Base-by-base conservation (phyloP, 139 green algal genomes). In the Chlorella ohadii region DNA sequence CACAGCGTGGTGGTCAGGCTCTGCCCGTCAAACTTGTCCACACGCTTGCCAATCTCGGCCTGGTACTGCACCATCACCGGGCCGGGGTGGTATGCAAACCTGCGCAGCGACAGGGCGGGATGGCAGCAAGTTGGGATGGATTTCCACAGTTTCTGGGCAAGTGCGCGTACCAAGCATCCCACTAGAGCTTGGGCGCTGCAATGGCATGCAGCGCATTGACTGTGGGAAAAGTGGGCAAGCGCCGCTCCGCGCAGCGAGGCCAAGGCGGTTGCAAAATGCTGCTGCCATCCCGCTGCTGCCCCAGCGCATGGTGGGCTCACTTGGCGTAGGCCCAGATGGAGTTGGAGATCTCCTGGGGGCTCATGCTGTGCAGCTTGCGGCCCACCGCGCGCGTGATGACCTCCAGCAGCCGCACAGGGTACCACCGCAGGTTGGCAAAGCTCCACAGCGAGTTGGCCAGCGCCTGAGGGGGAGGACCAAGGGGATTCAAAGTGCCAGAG, bases 391-490 rank as follows among this genome's bases (percentile, higher is more conserved):
- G 56, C 47, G 86, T 88, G 74, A 90, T 81, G 59, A 36, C 59
- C 17, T 73, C 51, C 66, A 90, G 70, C 59, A 86, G 33, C 31
- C 27, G 71, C 22, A 51, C 59, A 33, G 90, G 89, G 82, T 91
- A 91, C 66, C 78, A 93, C 25, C 89, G 81, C 66, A 91, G 77
- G 34, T 78, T 86, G 34, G 88, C 87, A 84, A 90, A 88, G n/a
- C 78, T 66, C 78, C 83, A 88, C 31, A 90, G 73, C 34, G 80
- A 72, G 81, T 92, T 92, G 71, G 84, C 64, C 63, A 92, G 63
- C 17, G 84, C 88, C 84, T 92, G 86, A 65, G 2, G 75, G 75
- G 9, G 47, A 19, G 39, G 67, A 4, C 17, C 27, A 15, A 1
- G 34, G 23, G 70, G 39, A 39, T 33, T 33, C 34, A 22, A 57